A percentile compares a stretch with the other conserved stretches of the same genome.
Conservation (phyloP, 768 basidiomycete species). For the Boletus rex-veris region DNA sequence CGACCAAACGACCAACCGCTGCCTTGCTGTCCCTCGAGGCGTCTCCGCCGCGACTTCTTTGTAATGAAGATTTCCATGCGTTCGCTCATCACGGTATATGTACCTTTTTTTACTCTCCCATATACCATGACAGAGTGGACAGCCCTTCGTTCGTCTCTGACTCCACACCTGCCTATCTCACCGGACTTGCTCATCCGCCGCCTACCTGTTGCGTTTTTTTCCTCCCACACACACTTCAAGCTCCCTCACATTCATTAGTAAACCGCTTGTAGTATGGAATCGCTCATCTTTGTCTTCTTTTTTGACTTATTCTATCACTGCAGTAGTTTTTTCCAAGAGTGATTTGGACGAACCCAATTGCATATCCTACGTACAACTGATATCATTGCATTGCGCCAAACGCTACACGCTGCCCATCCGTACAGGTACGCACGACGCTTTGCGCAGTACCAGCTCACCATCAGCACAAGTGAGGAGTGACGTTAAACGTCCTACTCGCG, state of each 20-base stretch:
- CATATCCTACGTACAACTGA: constrained; percentile 16
- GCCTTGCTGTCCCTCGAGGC: constrained; percentile 6
- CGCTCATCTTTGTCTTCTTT: constrained; percentile 8
- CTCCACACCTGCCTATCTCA: constrained; percentile 16
- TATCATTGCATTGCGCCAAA: constrained; percentile 1
- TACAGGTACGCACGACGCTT: neutral
- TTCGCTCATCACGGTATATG: constrained; percentile 20
- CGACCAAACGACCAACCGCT: constrained; percentile 11
- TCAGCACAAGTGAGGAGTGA: constrained; percentile 2
- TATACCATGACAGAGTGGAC: constrained; percentile 24
- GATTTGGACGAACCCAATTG: constrained; percentile 8
- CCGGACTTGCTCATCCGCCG: constrained; percentile 13
- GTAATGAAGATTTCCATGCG: constrained; percentile 15
- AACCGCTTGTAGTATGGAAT: constrained; percentile 26
- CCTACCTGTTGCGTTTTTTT: constrained; percentile 6
- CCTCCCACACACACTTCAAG: constrained; percentile 5
- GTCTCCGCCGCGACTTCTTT: neutral
- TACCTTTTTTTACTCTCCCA: constrained; percentile 11
- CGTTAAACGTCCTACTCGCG: constrained; percentile 18
- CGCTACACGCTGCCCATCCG: neutral
- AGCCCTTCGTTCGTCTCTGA: constrained; percentile 13
- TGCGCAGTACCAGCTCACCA: neutral
- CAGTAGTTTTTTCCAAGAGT: constrained; percentile 17
- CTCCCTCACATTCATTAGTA: constrained; percentile 23
- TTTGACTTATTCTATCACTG: constrained; percentile 22